Evolutionary conservation across 345 rosid genomes (phyloP), one percentile per base, ranked within the genome.

Genomic region (Melaleuca quinquenervia): DNA sequence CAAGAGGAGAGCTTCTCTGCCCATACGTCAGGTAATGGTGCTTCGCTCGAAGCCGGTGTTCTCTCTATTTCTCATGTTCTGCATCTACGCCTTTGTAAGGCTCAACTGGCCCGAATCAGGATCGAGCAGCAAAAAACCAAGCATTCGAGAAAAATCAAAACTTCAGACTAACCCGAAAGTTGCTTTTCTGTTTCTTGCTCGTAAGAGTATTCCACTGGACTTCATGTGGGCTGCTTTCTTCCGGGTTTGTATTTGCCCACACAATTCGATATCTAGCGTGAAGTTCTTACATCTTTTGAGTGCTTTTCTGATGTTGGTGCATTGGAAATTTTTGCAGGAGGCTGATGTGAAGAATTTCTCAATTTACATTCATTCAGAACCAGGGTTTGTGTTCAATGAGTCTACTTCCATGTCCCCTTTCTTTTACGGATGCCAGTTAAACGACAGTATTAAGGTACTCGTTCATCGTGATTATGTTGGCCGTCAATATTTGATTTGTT

Each of bases 161-260:
- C 78, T 83, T 29, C 84, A 54, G 45, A 86, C 89, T 22, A 88
- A 86, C 58, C 90, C 90, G 4, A 90, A 88, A 82, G 27, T 90
- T 50, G 89, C 91, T 44, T 90, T 88, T 76, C 90, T 90, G 53
- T 90, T 90, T 44, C 90, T 90, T 18, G 90, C 78, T 29, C 88
- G 90, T 45, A 64, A 52, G 27, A 45, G 54, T 83, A 83, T 90
- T 51, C 91, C 91, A 29, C 86, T 90, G n/a, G 91, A 90, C 86
- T 90, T 90, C 50, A 88, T 88, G 48, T 90, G 91, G 91, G 84
- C 60, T 49, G 44, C 45, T 82, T 90, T 90, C 87, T 85, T 90
- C 83, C 83, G 84, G 89, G 91, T 88, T 83, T 10, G 74, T n/a
- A 18, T 48, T 50, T 52, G 45, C 41, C 27, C 26, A 52, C 29